Conservation (phyloP, 331 rosid genomes). For the Arachis monticola region DNA sequence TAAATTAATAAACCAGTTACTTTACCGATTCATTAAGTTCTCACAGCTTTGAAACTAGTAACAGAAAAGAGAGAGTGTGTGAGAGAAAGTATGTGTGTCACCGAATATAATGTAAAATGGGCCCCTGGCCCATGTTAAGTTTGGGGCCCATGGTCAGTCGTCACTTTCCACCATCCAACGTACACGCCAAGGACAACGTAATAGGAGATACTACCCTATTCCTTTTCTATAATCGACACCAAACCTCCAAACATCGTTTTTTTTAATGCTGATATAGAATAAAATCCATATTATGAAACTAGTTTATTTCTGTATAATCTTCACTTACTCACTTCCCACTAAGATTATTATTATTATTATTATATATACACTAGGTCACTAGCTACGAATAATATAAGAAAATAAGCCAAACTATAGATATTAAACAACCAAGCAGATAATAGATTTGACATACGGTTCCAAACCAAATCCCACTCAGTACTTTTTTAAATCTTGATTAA, state of each 20-base stretch:
- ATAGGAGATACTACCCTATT: conserved; percentile 32
- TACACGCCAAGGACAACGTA: conserved; percentile 64
- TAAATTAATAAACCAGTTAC: too few relatives aligned
- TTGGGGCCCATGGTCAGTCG: conserved; percentile 30
- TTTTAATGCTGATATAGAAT: conserved; percentile 3
- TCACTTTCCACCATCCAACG: conserved; percentile 58
- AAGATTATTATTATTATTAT: conserved; percentile 5
- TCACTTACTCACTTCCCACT: conserved; percentile 51
- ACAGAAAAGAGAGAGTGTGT: too few relatives aligned
- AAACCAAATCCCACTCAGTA: conserved; percentile 63
- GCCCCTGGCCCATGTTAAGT: conserved; percentile 28
- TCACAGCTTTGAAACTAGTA: too few relatives aligned
- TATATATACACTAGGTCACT: not conserved
- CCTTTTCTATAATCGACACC: conserved; percentile 28
- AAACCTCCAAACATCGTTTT: conserved; percentile 11
- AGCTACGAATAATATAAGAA: conserved; percentile 31
- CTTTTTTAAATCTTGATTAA: conserved; percentile 39
- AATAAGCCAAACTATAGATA: not conserved
- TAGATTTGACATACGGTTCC: conserved; percentile 35
- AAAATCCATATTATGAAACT: not conserved
- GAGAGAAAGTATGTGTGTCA: not conserved
- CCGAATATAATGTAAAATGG: conserved; percentile 9
- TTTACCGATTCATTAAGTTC: too few relatives aligned
- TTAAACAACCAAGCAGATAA: conserved; percentile 15
- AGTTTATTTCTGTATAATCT: conserved; percentile 8